Conservation (phyloP, 495 filamentous ascomycete species). For the Penicillium waksmanii region DNA sequence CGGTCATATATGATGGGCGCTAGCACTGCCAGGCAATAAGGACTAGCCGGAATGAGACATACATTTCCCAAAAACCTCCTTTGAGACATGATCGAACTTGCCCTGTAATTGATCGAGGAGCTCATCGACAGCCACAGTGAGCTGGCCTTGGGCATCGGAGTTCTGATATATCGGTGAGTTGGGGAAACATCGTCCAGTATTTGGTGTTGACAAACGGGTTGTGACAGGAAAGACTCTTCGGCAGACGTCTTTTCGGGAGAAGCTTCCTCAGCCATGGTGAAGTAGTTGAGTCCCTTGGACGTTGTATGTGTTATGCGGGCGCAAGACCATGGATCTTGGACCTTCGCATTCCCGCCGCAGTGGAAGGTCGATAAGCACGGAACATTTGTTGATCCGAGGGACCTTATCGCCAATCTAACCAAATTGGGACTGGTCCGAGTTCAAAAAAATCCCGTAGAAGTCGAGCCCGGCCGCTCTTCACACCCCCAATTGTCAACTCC, state of each 20-base stretch:
- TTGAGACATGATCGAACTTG: constrained; percentile 81
- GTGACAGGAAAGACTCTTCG: constrained; percentile 28
- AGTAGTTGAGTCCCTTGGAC: not conserved
- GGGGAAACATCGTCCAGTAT: not conserved
- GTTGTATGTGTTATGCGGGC: not conserved
- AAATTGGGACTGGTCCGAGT: constrained; percentile 28
- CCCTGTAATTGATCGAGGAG: constrained; percentile 79
- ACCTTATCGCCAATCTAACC: constrained; percentile 37
- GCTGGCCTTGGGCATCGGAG: constrained; percentile 58
- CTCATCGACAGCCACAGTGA: constrained; percentile 80
- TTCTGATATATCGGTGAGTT: constrained; percentile 28
- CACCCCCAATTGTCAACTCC: constrained; percentile 21
- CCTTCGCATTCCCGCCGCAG: not conserved
- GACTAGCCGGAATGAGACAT: constrained; percentile 30
- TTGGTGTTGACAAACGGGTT: constrained; percentile 20
- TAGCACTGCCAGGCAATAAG: not conserved
- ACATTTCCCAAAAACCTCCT: constrained; percentile 90
- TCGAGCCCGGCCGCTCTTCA: constrained; percentile 22
- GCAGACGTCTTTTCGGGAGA: constrained; percentile 23
- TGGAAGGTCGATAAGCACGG: constrained; percentile 29
- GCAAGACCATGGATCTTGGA: constrained; percentile 2
- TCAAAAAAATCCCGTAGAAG: constrained; percentile 49
- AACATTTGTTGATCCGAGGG: constrained; percentile 29
- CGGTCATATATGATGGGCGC: not conserved
- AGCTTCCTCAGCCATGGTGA: constrained; percentile 29